Conservation (phyloP, 1,284 basidiomycete genomes). For the Marasmius sp. region DNA sequence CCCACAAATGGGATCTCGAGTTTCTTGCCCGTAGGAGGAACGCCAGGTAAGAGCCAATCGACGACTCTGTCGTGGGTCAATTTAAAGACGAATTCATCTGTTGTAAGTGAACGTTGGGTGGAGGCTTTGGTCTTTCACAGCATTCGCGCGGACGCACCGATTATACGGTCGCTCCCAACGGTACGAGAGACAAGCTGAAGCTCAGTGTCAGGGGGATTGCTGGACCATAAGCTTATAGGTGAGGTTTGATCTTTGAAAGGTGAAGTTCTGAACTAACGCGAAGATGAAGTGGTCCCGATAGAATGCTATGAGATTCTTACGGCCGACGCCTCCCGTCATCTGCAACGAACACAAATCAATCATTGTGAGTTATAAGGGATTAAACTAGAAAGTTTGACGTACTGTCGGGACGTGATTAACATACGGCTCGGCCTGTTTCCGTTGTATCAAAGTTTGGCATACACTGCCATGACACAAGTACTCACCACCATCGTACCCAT, state of each 20-base stretch:
- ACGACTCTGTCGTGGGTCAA: conserved; percentile 46
- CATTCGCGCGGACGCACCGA: conserved; percentile 30
- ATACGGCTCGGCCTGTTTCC: conserved; percentile 43
- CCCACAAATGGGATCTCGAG: conserved; percentile 53
- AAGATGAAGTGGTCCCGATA: conserved; percentile 55
- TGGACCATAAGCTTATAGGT: conserved; percentile 14
- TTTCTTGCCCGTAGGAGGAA: conserved; percentile 50
- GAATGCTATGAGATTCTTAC: conserved; percentile 47
- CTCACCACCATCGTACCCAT: conserved; percentile 55
- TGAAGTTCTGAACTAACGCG: conserved; percentile 27
- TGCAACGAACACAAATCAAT: conserved; percentile 14
- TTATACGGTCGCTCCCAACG: conserved; percentile 48
- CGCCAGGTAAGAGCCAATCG: conserved; percentile 49
- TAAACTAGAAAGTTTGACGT: conserved; percentile 11
- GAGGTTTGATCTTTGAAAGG: background rate
- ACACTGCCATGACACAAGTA: conserved; percentile 7
- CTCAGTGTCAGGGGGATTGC: conserved; percentile 44
- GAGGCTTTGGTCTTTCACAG: background rate
- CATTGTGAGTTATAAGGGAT: background rate
- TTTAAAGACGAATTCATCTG: conserved; percentile 49
- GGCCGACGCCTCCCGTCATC: conserved; percentile 57
- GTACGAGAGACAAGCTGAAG: conserved; percentile 49
- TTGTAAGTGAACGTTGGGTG: background rate
- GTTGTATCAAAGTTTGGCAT: background rate
- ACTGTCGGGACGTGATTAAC: conserved; percentile 50